Conservation (phyloP, 2,329 filamentous ascomycete species). For the Fusarium poae region DNA sequence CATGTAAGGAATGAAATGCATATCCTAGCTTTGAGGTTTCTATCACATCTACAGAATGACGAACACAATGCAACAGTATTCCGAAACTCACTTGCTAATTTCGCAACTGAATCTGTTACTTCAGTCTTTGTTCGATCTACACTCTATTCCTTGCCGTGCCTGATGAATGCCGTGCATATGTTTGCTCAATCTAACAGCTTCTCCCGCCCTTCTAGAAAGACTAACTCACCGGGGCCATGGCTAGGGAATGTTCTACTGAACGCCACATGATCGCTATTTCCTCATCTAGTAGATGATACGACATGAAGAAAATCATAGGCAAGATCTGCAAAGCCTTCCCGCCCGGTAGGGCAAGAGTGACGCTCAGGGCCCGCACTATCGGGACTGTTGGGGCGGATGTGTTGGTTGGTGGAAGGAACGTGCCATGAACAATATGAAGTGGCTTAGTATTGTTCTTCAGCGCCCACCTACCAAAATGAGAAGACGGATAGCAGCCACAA, state of each 20-base stretch:
- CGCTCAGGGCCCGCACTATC: conserved; percentile 1
- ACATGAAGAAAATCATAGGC: conserved; percentile 6
- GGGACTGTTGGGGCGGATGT: conserved; percentile 15
- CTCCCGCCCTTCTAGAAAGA: conserved; percentile 36
- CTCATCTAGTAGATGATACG: conserved; percentile 6
- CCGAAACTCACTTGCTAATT: background rate
- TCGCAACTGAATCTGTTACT: background rate
- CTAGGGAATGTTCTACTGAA: background rate
- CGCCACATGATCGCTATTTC: conserved; percentile 14
- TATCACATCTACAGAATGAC: background rate
- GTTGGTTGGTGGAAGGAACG: conserved; percentile 27
- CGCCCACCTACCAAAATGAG: conserved; percentile 25
- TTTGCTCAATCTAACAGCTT: conserved; percentile 3
- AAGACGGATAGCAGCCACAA: conserved; percentile 19
- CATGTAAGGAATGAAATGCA: conserved; percentile 7
- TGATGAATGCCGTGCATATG: background rate
- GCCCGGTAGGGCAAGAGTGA: background rate
- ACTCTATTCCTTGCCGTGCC: background rate
- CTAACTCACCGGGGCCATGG: background rate
- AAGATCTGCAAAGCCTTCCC: background rate
- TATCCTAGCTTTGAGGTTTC: background rate
- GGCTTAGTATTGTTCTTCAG: conserved; percentile 46
- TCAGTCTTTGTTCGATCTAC: background rate
- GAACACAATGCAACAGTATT: background rate
- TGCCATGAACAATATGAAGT: conserved; percentile 46